Evolutionary conservation across 1,284 basidiomycete species (phyloP).

Genomic region (Trametes hirsuta): DNA sequence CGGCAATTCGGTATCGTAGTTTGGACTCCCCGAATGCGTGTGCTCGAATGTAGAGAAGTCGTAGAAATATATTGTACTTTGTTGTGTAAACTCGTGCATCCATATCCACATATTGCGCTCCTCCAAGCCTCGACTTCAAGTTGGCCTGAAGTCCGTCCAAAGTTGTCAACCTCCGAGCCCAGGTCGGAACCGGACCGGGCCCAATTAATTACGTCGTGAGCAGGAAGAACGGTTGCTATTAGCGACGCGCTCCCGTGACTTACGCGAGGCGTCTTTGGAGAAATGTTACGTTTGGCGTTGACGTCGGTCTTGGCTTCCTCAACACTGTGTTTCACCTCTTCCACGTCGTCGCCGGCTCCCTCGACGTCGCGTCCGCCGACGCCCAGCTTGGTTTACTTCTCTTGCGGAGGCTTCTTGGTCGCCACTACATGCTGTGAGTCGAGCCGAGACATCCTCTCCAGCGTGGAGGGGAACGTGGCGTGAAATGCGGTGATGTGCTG

Average conservation of each 20-base stretch:
- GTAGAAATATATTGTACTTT: constrained; percentile 15
- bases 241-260: constrained; percentile 24
- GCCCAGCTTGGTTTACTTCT: constrained; percentile 3
- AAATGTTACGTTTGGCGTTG: constrained; percentile 19
- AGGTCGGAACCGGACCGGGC: constrained; percentile 5
- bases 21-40: neutral
- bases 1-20: neutral
- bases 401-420: neutral
- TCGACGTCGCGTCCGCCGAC: constrained; percentile 9
- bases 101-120: neutral
- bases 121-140: neutral
- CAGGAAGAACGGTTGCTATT: constrained; percentile 18
- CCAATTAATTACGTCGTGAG: neutral
- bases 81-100: neutral
- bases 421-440: constrained; percentile 23
- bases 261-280: constrained; percentile 21
- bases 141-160: neutral
- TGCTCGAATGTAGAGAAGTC: constrained; percentile 10
- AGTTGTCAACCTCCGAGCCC: neutral
- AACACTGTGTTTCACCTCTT: constrained; percentile 8
- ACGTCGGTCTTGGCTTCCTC: constrained; percentile 7
- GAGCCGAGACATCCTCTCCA: neutral
- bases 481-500: constrained; percentile 3
- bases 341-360: constrained; percentile 12
- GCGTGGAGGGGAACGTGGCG: neutral